These are phyloP conservation scores for Acrodontium crateriforme DNA, from an alignment of 2,329 filamentous ascomycete species.

Conservation along the genomic window DNA sequence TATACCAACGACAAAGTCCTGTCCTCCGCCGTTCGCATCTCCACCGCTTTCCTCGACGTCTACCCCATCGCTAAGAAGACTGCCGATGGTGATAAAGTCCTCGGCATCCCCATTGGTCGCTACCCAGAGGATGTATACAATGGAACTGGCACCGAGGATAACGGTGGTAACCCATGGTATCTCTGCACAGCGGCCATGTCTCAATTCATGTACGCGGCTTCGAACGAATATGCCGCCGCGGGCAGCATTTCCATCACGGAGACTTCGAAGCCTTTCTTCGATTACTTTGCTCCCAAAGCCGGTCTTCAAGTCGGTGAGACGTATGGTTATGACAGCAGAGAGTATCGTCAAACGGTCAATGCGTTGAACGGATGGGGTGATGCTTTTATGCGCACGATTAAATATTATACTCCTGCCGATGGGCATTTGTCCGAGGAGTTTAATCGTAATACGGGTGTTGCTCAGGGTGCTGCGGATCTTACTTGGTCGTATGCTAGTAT, in stretches of 20 bases:
- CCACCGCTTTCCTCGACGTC: constrained; percentile 17
- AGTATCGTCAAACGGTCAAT: constrained; percentile 12
- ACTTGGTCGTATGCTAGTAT: constrained; percentile 23
- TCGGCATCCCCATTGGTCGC: constrained; percentile 5
- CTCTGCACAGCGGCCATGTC: constrained; percentile 21
- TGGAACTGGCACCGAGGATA: constrained; percentile 15
- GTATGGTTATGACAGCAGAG: constrained; percentile 11
- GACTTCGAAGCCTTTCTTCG: constrained; percentile 20
- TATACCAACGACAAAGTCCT: constrained; percentile 21
- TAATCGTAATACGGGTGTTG: constrained; percentile 15
- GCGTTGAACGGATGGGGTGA: constrained; percentile 22
- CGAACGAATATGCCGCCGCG: constrained; percentile 8
- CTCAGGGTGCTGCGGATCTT: constrained; percentile 18
- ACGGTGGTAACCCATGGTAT: constrained; percentile 24
- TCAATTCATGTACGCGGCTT: constrained; percentile 18
- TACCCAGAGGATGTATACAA: constrained; percentile 10
- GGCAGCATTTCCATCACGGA: constrained; percentile 15
- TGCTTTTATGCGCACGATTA: constrained; percentile 21
- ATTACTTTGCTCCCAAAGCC: constrained; percentile 19
- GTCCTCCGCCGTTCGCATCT: constrained; percentile 16
- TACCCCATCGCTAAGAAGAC: constrained; percentile 18
- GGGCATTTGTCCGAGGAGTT: constrained; percentile 20
- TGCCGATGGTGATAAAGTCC: constrained; percentile 7
- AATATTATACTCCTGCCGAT: constrained; percentile 18
- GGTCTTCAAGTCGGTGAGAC: constrained; percentile 10